These are phyloP conservation scores for Melaleuca quinquenervia DNA, from an alignment of 345 rosid species.

Conservation along the genomic window DNA sequence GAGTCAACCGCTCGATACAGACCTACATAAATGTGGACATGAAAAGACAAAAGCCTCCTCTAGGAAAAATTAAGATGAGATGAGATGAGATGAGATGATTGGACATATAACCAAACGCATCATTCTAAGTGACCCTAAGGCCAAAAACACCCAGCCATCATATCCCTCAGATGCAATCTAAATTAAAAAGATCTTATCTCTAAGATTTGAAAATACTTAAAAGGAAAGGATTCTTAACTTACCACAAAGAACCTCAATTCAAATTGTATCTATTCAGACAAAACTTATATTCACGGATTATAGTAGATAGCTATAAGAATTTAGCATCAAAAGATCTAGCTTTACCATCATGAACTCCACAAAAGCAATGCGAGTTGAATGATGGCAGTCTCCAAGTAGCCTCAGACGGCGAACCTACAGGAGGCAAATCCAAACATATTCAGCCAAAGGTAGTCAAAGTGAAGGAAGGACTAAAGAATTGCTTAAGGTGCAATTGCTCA, in stretches of 20 bases:
- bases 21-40: not conserved
- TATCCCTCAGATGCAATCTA: not conserved
- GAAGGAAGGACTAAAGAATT: not conserved
- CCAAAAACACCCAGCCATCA: not conserved
- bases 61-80: not conserved
- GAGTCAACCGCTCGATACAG: not conserved
- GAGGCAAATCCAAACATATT: not conserved
- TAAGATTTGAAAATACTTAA: not conserved
- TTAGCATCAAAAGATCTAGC: not conserved
- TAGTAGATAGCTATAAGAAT: not conserved
- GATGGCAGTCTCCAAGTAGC: constrained; percentile 88
- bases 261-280: not conserved
- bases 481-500: constrained; percentile 11
- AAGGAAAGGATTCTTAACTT: not conserved
- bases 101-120: not conserved
- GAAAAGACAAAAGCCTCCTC: not conserved
- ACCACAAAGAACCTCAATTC: not conserved
- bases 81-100: not conserved
- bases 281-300: not conserved
- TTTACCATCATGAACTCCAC: constrained; percentile 81
- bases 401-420: constrained; percentile 82
- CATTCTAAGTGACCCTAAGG: not conserved
- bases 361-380: constrained; percentile 91
- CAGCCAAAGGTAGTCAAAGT: not conserved
- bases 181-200: not conserved